Evolutionary conservation across 1,139 yeast species (phyloP).

Genomic region (Candida tetrigidarum): DNA sequence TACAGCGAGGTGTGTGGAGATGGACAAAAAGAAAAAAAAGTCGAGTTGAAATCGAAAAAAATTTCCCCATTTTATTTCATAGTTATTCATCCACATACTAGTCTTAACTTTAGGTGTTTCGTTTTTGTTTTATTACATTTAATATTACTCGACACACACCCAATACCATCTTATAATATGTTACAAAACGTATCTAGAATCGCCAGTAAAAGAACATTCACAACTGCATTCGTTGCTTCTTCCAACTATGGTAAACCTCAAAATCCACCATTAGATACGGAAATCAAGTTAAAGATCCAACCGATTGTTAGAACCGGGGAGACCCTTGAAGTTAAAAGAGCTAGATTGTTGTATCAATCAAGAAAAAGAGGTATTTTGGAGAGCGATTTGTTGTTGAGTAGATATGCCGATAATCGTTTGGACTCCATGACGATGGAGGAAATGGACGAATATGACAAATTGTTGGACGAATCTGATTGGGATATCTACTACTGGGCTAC

Average conservation of each 20-base stretch:
- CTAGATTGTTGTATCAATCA: slow-evolving; percentile 87
- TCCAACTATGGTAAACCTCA: slow-evolving; percentile 50
- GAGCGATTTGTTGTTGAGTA: slow-evolving; percentile 81
- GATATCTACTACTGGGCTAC: slow-evolving; percentile 99
- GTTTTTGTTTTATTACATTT: neutral
- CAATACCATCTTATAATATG: neutral
- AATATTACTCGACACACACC: neutral
- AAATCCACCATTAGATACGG: slow-evolving; percentile 35
- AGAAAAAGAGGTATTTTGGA: slow-evolving; percentile 96
- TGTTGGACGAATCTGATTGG: slow-evolving; percentile 96
- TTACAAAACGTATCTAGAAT: neutral
- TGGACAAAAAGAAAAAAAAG: neutral
- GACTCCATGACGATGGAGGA: slow-evolving; percentile 62
- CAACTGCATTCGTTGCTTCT: slow-evolving; percentile 17
- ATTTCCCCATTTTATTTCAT: slow-evolving; percentile 2
- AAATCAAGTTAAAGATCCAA: slow-evolving; percentile 57
- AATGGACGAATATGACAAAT: slow-evolving; percentile 81
- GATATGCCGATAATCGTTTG: slow-evolving; percentile 82
- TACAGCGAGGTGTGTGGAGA: neutral
- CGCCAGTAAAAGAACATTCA: slow-evolving; percentile 16
- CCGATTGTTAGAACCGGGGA: slow-evolving; percentile 82
- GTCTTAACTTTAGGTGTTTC: neutral
- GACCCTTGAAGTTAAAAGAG: slow-evolving; percentile 74
- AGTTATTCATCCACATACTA: neutral
- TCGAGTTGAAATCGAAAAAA: slow-evolving; percentile 2